phyloP scores from a whole-genome alignment of 106 monocot genomes.

The Allium cepa region DNA sequence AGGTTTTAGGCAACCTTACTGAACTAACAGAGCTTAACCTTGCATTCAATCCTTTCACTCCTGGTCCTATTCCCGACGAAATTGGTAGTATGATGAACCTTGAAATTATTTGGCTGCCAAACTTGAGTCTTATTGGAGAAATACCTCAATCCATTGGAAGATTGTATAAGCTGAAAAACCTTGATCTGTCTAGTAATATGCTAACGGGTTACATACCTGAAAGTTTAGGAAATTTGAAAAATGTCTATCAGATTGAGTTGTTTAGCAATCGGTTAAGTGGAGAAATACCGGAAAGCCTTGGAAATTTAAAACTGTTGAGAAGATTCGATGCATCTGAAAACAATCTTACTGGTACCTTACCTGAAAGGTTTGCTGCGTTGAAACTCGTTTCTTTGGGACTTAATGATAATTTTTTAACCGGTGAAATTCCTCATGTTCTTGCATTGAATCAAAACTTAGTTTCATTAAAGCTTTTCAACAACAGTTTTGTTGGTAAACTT shows the following conservation, averaged over 20 bases:
- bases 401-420: slow-evolving; percentile 43
- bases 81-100: slow-evolving; percentile 47
- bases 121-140: slow-evolving; percentile 23
- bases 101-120: slow-evolving; percentile 27
- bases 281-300: slow-evolving; percentile 29
- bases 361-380: slow-evolving; percentile 30
- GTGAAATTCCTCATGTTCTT: slow-evolving; percentile 27
- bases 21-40: slow-evolving; percentile 35
- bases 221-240: slow-evolving; percentile 30
- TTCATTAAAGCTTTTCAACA: slow-evolving; percentile 56
- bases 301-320: slow-evolving; percentile 25
- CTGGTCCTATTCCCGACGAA: slow-evolving; percentile 22
- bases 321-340: slow-evolving; percentile 48
- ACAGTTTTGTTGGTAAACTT: slow-evolving; percentile 37
- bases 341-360: slow-evolving; percentile 30
- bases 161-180: slow-evolving; percentile 26
- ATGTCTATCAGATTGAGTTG: slow-evolving; percentile 34
- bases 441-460: slow-evolving; percentile 27
- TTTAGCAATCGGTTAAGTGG: slow-evolving; percentile 34
- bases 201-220: slow-evolving; percentile 37
- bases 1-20: slow-evolving; percentile 26
- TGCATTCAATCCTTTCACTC: slow-evolving; percentile 22
- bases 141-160: slow-evolving; percentile 38
- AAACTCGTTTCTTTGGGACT: slow-evolving; percentile 24
- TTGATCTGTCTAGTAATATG: slow-evolving; percentile 33